These are phyloP conservation scores for Pseudogymnoascus sp. DNA, from an alignment of 2,329 filamentous ascomycete genomes.

Conservation along the genomic window DNA sequence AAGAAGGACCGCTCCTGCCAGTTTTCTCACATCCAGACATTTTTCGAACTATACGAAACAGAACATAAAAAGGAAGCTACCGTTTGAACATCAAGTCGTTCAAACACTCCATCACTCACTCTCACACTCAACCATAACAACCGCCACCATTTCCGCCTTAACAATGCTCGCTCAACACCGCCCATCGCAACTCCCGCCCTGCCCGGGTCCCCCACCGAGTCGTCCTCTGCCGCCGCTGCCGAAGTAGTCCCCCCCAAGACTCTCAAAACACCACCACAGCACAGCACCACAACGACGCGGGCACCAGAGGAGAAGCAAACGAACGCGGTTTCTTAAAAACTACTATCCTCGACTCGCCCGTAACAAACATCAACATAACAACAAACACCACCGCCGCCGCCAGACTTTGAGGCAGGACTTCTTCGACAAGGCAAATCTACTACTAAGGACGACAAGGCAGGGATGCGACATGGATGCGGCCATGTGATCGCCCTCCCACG, in stretches of 20 bases:
- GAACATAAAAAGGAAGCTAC: neutral
- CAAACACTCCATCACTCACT: neutral
- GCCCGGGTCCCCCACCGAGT: slow-evolving; percentile 57
- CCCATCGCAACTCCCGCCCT: slow-evolving; percentile 58
- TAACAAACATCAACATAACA: neutral
- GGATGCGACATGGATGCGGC: neutral
- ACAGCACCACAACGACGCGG: neutral
- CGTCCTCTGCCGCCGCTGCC: slow-evolving; percentile 58
- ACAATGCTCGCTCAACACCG: slow-evolving; percentile 50
- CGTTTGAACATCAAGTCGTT: neutral
- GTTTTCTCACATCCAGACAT: neutral
- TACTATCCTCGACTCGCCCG: neutral
- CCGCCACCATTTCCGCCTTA: slow-evolving; percentile 13
- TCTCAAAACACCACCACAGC: neutral
- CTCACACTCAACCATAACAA: neutral
- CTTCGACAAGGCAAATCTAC: neutral
- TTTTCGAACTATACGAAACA: neutral
- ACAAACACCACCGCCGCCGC: neutral
- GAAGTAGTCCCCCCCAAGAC: slow-evolving; percentile 35
- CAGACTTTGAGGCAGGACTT: neutral
- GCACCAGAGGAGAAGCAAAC: neutral
- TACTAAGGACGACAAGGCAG: neutral
- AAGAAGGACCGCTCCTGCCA: neutral
- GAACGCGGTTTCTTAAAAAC: neutral
- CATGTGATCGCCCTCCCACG: neutral